Conservation (phyloP, 441 rosid species). For the Corymbia calophylla region DNA sequence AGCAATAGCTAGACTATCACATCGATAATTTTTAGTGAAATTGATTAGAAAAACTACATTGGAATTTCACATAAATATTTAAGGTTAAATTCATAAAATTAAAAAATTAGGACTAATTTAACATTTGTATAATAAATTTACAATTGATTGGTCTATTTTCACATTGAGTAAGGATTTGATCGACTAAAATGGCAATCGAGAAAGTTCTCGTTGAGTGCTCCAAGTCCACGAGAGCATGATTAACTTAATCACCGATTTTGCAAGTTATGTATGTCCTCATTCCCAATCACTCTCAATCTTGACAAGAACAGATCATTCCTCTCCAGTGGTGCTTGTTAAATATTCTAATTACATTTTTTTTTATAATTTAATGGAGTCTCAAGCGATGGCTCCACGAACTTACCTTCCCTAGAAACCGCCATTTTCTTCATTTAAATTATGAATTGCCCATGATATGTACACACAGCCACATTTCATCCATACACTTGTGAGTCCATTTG, state of each 20-base stretch:
- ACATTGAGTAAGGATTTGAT: background rate
- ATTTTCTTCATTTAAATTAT: background rate
- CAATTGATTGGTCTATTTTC: background rate
- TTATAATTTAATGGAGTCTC: background rate
- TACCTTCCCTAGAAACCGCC: background rate
- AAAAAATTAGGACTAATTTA: background rate
- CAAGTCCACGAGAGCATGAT: background rate
- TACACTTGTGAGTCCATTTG: background rate
- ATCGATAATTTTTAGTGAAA: background rate
- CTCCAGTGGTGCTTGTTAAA: background rate
- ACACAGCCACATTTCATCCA: background rate
- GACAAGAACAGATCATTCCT: background rate
- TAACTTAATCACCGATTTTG: background rate
- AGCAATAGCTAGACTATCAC: too few species aligned
- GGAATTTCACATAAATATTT: background rate
- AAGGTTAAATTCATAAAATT: background rate
- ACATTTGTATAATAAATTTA: background rate
- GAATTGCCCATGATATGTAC: background rate
- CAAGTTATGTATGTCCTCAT: background rate
- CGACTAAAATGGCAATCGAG: background rate
- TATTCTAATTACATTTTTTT: background rate
- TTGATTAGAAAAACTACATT: background rate
- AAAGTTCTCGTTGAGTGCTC: background rate
- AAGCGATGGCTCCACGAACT: background rate
- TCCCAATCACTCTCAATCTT: background rate